Percentiles rank a stretch among this genome's conserved stretches.
These are phyloP conservation scores for Ceratobasidium sp. DNA, from an alignment of 1,284 basidiomycete genomes.

Conservation along the genomic window DNA sequence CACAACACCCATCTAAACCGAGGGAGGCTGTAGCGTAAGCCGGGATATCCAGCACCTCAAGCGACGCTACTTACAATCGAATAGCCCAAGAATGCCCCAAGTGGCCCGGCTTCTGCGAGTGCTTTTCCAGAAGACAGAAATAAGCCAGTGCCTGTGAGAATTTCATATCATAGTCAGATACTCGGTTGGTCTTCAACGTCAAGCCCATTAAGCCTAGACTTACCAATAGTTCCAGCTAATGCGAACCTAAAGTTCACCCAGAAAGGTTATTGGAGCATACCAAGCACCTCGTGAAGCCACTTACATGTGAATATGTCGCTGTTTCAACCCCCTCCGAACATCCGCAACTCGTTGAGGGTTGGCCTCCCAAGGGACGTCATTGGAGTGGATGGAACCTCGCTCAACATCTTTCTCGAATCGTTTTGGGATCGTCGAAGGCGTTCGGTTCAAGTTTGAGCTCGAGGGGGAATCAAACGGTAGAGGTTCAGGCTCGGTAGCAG, in stretches of 20 bases:
- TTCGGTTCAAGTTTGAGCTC: conserved; percentile 4
- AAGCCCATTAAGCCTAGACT: neutral
- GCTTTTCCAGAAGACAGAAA: conserved; percentile 49
- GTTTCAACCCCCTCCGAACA: conserved; percentile 38
- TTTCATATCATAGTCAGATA: conserved; percentile 8
- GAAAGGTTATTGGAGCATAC: neutral
- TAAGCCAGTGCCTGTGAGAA: conserved; percentile 46
- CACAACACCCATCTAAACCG: conserved; percentile 29
- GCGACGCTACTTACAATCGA: conserved; percentile 37
- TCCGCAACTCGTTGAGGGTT: conserved; percentile 33
- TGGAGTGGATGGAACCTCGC: conserved; percentile 31
- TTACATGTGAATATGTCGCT: conserved; percentile 44
- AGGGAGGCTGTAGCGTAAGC: neutral
- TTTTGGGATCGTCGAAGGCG: conserved; percentile 9
- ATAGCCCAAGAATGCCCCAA: conserved; percentile 49
- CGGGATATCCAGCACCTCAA: neutral
- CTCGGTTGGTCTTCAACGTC: neutral
- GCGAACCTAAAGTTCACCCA: conserved; percentile 27
- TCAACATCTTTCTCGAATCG: conserved; percentile 38
- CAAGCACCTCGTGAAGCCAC: neutral
- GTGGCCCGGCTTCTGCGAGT: conserved; percentile 50
- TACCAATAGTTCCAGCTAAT: conserved; percentile 42
- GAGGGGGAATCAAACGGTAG: conserved; percentile 16
- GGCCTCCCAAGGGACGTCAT: conserved; percentile 43
- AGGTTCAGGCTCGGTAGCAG: conserved; percentile 1